Evolutionary conservation across 805 yeast genomes (phyloP).

Genomic region (Grigorovia yakushimaensis): DNA sequence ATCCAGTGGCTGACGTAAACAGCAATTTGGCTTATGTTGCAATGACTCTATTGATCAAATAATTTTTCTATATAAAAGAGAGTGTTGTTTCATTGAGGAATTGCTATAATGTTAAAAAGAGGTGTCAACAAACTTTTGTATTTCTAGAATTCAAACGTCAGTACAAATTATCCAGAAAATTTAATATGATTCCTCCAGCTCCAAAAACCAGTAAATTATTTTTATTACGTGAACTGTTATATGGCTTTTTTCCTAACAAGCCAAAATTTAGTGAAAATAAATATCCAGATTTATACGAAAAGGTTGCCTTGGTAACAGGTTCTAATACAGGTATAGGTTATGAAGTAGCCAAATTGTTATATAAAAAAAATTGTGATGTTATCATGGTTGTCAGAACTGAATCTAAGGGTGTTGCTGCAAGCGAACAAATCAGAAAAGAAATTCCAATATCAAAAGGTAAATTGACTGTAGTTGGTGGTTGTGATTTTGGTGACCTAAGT

Average conservation of each 20-base stretch:
- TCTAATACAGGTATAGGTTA: conserved; percentile 32
- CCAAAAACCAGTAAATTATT: conserved; percentile 12
- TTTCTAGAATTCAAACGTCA: too few relatives aligned
- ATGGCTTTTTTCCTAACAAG: conserved; percentile 19
- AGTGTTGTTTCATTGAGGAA: too few relatives aligned
- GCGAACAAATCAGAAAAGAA: conserved; percentile 19
- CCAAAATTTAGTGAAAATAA: conserved; percentile 25
- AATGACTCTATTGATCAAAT: too few relatives aligned
- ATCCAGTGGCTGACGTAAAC: too few relatives aligned
- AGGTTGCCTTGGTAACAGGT: conserved; percentile 33
- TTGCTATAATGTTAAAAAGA: too few relatives aligned
- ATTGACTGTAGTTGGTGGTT: conserved; percentile 18
- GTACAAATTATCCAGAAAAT: too few relatives aligned
- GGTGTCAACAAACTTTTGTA: too few relatives aligned
- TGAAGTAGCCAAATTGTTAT: conserved; percentile 18
- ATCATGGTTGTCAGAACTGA: conserved; percentile 29
- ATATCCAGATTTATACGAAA: conserved; percentile 32
- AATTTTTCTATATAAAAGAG: too few relatives aligned
- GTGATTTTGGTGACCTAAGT: conserved; percentile 33
- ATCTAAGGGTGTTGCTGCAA: conserved; percentile 27
- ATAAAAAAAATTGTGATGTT: conserved; percentile 29
- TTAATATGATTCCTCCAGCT: too few relatives aligned
- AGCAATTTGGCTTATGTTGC: too few relatives aligned
- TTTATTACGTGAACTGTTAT: conserved; percentile 11
- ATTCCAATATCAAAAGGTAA: conserved; percentile 20